Evolutionary conservation across 768 basidiomycete genomes (phyloP).

Genomic region (Calocybe cyanea): DNA sequence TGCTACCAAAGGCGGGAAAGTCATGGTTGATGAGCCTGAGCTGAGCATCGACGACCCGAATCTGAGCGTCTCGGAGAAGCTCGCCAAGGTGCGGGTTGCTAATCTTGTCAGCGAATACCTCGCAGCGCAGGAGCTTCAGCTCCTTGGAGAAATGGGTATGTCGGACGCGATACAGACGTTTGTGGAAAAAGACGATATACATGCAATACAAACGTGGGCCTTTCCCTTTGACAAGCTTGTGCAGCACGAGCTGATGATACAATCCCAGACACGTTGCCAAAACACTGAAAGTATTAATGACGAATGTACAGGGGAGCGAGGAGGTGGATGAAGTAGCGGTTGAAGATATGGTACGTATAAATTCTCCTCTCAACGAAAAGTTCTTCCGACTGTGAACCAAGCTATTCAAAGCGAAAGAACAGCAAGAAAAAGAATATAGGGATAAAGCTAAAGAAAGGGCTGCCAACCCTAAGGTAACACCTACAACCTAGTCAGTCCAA

Average conservation of each 20-base stretch:
- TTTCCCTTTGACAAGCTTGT: neutral
- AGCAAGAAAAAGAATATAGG: constrained; percentile 60
- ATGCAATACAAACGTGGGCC: constrained; percentile 83
- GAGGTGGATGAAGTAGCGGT: constrained; percentile 71
- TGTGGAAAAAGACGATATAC: constrained; percentile 96
- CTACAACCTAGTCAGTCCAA: neutral
- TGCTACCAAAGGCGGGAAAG: constrained; percentile 47
- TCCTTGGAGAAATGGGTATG: constrained; percentile 88
- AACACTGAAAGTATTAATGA: constrained; percentile 60
- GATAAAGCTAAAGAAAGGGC: constrained; percentile 40
- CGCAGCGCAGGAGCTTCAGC: constrained; percentile 86
- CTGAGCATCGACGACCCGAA: constrained; percentile 77
- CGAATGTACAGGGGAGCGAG: constrained; percentile 60
- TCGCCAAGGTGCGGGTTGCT: constrained; percentile 79
- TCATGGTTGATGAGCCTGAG: constrained; percentile 73
- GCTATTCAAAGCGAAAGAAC: constrained; percentile 69
- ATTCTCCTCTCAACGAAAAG: neutral
- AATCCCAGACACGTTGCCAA: constrained; percentile 58
- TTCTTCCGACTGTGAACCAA: constrained; percentile 22
- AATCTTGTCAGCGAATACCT: constrained; percentile 91
- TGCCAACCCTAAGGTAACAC: constrained; percentile 40
- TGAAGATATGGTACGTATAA: constrained; percentile 58
- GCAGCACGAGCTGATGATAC: constrained; percentile 7
- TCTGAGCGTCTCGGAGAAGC: constrained; percentile 62
- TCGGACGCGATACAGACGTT: constrained; percentile 92